Evolutionary conservation across 169 alveolate species (phyloP), one percentile per base, ranked within the genome.

Genomic region (Plasmodium chabaudi): DNA sequence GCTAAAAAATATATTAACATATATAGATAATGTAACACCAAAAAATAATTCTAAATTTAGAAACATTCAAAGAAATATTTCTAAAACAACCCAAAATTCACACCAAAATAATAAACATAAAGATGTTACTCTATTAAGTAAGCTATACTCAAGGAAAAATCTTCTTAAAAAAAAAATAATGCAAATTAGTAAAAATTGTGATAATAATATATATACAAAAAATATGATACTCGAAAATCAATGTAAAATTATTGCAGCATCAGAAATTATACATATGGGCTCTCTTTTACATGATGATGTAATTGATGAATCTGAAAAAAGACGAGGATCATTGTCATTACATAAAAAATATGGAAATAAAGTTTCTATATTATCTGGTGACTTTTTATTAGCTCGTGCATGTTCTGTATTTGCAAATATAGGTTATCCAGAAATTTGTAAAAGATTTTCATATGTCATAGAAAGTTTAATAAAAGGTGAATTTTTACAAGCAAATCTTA

Each of bases 251-350:
- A 79, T 79, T 53, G 89, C 89, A 4, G 88, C 94, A n/a, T 92
- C 93, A 69, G 97, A 95, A 86, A 88, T 94, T 60, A 88, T 95
- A 25, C 97, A 95, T 67, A 89, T 92, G 59, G 96, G 97, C 19
- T 92, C 95, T 55, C 87, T 95, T 57, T 72, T 95, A 21, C 97
- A 95, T 73, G 97, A 95, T 67, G 97, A 95, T 72, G 93, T 95
- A n/a, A 75, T 95, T 44, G 97, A 95, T 72, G 94, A 86, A 34
- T 92, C 95, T 21, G 90, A 72, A 17, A 90, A 88, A 42, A 87
- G 97, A 25, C 71, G 97, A 71, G 93, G 94, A n/a, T 55, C 65
- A 55, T 77, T 56, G 57, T 67, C 96, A 55, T 75, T 89, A 70
- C 97, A 95, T 87, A 82, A 68, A 64, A 87, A 92, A 71, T 82